These are phyloP conservation scores for Trametes cingulata DNA, from an alignment of 768 basidiomycete genomes.

Conservation along the genomic window DNA sequence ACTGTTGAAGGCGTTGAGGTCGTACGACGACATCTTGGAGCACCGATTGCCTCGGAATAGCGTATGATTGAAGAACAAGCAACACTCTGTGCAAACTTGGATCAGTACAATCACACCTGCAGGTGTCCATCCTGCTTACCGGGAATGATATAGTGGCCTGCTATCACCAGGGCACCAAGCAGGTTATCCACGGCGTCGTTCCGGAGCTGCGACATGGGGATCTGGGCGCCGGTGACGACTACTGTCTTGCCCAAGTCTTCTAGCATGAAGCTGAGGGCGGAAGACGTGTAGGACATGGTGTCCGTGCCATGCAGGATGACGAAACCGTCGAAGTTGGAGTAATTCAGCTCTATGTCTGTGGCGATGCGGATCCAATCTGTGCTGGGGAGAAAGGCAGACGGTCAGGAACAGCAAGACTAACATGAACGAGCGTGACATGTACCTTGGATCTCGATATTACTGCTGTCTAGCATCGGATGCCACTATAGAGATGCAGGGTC, in stretches of 20 bases:
- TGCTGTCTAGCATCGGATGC: constrained; percentile 85
- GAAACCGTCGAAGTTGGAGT: constrained; percentile 83
- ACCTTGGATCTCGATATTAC: constrained; percentile 85
- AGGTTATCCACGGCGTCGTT: constrained; percentile 95
- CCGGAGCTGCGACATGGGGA: constrained; percentile 86
- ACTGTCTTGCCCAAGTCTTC: constrained; percentile 94
- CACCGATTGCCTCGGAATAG: constrained; percentile 86
- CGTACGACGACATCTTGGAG: constrained; percentile 79
- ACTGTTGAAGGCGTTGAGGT: constrained; percentile 81
- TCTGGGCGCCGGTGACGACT: constrained; percentile 91
- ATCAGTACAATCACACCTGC: not conserved
- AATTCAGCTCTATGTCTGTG: constrained; percentile 92
- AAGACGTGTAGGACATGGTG: constrained; percentile 88
- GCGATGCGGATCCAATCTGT: constrained; percentile 90
- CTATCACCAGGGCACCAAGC: constrained; percentile 84
- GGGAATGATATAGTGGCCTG: constrained; percentile 90
- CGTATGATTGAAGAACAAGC: constrained; percentile 87
- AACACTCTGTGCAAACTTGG: constrained; percentile 56
- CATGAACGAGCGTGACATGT: constrained; percentile 2
- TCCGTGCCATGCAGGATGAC: constrained; percentile 90
- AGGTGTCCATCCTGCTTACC: constrained; percentile 44
- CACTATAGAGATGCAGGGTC: constrained; percentile 49
- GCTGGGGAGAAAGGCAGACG: constrained; percentile 3
- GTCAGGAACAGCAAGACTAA: not conserved
- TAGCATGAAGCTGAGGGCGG: constrained; percentile 86